phyloP scores from a whole-genome alignment of 768 basidiomycete species.

The Serpula lacrymans region DNA sequence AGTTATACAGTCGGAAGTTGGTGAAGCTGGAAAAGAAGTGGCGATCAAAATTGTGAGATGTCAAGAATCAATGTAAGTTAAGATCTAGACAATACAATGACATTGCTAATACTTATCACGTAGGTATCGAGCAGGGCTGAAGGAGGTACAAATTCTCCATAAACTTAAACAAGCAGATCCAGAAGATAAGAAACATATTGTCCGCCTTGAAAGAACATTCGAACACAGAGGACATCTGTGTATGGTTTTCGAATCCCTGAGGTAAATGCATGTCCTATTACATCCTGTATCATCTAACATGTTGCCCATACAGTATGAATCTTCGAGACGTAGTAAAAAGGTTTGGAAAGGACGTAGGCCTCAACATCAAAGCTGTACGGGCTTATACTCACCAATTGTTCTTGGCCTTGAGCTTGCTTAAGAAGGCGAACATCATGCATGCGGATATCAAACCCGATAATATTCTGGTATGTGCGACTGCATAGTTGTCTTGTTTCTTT shows the following conservation, averaged over 20 bases:
- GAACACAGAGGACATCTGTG: conserved; percentile 97
- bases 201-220: conserved; percentile 90
- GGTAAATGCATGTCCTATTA: conserved; percentile 43
- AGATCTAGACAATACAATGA: conserved; percentile 2
- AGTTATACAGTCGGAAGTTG: conserved; percentile 61
- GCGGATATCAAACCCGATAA: conserved; percentile 99
- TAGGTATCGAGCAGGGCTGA: conserved; percentile 93
- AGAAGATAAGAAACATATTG: conserved; percentile 94
- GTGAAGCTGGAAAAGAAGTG: conserved; percentile 67
- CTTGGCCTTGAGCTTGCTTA: conserved; percentile 76
- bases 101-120: conserved; percentile 1
- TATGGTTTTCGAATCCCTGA: conserved; percentile 91
- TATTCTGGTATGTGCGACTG: conserved; percentile 72
- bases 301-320: conserved; percentile 71
- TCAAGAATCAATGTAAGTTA: conserved; percentile 90
- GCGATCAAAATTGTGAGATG: conserved; percentile 96
- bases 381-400: conserved; percentile 99
- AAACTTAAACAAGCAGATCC: conserved; percentile 88
- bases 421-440: conserved; percentile 93
- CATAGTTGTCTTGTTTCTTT: conserved; percentile 1
- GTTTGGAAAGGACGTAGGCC: conserved; percentile 96
- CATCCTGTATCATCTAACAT: conserved; percentile 11
- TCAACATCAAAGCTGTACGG: conserved; percentile 95
- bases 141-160: conserved; percentile 86
- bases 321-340: conserved; percentile 96